phyloP scores from a whole-genome alignment of 1,139 yeast species.

The Sugiyamaella japonica region DNA sequence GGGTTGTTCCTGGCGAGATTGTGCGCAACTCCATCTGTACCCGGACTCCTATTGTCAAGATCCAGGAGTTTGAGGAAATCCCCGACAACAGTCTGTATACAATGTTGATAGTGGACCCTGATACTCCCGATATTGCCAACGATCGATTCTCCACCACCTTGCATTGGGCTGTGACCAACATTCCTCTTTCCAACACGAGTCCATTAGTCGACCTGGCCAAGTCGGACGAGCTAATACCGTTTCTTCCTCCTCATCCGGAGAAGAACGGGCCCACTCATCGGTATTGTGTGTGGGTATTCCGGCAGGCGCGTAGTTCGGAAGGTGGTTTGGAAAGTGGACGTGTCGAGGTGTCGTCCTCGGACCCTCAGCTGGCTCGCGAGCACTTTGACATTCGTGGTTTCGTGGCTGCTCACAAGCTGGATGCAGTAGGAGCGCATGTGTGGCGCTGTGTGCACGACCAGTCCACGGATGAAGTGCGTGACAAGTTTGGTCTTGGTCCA shows the following conservation, averaged over 20 bases:
- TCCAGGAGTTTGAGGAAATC: constrained; percentile 70
- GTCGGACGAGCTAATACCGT: constrained; percentile 56
- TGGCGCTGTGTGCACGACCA: constrained; percentile 90
- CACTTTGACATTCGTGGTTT: constrained; percentile 73
- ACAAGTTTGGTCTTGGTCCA: constrained; percentile 64
- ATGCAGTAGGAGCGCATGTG: constrained; percentile 85
- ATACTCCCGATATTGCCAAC: constrained; percentile 71
- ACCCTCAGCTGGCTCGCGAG: constrained; percentile 42
- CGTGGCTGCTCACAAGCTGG: constrained; percentile 53
- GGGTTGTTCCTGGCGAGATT: constrained; percentile 77
- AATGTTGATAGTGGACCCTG: constrained; percentile 84
- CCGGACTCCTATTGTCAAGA: constrained; percentile 70
- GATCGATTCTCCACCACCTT: constrained; percentile 73
- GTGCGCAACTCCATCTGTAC: constrained; percentile 72
- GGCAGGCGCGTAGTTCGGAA: constrained; percentile 47
- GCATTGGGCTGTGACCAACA: constrained; percentile 76
- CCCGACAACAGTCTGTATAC: constrained; percentile 59
- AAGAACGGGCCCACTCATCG: constrained; percentile 83
- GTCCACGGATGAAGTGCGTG: constrained; percentile 66
- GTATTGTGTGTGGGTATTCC: constrained; percentile 86
- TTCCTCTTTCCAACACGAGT: constrained; percentile 59
- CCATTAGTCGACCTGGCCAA: constrained; percentile 54
- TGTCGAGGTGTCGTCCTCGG: constrained; percentile 26
- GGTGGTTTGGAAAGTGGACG: background rate
- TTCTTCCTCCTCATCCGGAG: constrained; percentile 85